phyloP scores from a whole-genome alignment of 441 rosid species.

The Oxalis stricta region DNA sequence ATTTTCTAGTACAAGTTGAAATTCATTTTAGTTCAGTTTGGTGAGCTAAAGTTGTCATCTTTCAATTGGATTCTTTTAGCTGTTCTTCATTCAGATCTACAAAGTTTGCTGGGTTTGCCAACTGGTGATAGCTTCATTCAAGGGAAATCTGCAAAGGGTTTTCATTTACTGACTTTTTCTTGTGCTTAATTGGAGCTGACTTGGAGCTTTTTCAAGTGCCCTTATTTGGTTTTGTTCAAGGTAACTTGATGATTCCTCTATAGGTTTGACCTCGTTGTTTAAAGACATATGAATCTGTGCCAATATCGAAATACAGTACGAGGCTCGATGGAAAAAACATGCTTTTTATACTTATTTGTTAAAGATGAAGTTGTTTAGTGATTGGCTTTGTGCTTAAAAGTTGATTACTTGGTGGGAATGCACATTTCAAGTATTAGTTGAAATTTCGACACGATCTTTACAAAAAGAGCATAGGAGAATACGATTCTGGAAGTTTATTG shows the following conservation, averaged over 20 bases:
- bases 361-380: slow-evolving; percentile 4
- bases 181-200: slow-evolving; percentile 5
- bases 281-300: slow-evolving; percentile 1
- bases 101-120: slow-evolving; percentile 1
- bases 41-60: slow-evolving; percentile 6
- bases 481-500: slow-evolving; percentile 7
- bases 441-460: slow-evolving; percentile 6
- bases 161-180: not conserved
- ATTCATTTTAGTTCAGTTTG: not conserved
- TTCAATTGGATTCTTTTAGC: slow-evolving; percentile 7
- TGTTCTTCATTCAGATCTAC: slow-evolving; percentile 34
- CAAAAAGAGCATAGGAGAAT: not conserved
- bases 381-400: too few relatives aligned
- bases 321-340: not conserved
- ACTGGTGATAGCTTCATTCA: slow-evolving; percentile 6
- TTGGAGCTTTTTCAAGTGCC: slow-evolving; percentile 12
- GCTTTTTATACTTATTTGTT: not conserved
- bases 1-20: slow-evolving; percentile 1
- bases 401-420: slow-evolving; percentile 1
- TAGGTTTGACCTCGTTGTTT: slow-evolving; percentile 9
- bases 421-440: not conserved
- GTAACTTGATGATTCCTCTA: slow-evolving; percentile 15
- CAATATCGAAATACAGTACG: not conserved
- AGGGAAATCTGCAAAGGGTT: slow-evolving; percentile 14
- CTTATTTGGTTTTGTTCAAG: slow-evolving; percentile 11